Percentiles rank a stretch among this genome's conserved stretches.
These are phyloP conservation scores for Colletotrichum sp. DNA, from an alignment of 2,329 filamentous ascomycete genomes.

Conservation along the genomic window DNA sequence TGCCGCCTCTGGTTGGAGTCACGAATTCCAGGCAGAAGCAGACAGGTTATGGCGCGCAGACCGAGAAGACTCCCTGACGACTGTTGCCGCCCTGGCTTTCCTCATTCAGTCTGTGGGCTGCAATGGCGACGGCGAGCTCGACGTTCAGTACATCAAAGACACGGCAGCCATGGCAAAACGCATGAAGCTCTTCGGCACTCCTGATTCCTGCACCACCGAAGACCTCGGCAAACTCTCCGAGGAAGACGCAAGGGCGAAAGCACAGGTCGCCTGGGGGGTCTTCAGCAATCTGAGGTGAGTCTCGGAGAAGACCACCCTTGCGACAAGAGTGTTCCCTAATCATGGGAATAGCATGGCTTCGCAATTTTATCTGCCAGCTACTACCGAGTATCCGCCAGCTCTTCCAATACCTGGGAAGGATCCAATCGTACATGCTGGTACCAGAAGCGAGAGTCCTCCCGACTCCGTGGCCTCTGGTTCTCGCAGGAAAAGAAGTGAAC, in stretches of 20 bases:
- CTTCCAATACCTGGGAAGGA: conserved; percentile 10
- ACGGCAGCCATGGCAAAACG: conserved; percentile 11
- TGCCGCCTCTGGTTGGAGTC: conserved; percentile 11
- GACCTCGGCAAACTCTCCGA: conserved; percentile 1
- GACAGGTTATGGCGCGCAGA: conserved; percentile 11
- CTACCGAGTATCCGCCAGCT: conserved; percentile 9
- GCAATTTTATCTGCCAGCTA: conserved; percentile 13
- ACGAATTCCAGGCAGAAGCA: conserved; percentile 10
- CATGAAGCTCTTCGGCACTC: conserved; percentile 8
- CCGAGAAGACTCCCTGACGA: conserved; percentile 7
- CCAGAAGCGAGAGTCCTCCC: background rate
- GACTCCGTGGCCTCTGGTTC: background rate
- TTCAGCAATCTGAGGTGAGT: conserved; percentile 45
- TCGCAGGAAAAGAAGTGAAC: background rate
- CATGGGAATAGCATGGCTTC: background rate
- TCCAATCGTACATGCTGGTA: background rate
- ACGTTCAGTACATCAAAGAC: conserved; percentile 13
- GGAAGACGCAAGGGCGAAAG: background rate
- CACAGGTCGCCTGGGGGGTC: conserved; percentile 30
- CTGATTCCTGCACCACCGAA: background rate
- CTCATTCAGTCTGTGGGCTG: conserved; percentile 12
- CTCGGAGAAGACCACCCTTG: background rate
- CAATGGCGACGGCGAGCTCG: conserved; percentile 14
- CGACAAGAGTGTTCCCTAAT: background rate
- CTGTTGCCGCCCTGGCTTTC: conserved; percentile 1